These are phyloP conservation scores for Jaenimonas drosophilae DNA, from an alignment of 208 protist species.

Conservation along the genomic window DNA sequence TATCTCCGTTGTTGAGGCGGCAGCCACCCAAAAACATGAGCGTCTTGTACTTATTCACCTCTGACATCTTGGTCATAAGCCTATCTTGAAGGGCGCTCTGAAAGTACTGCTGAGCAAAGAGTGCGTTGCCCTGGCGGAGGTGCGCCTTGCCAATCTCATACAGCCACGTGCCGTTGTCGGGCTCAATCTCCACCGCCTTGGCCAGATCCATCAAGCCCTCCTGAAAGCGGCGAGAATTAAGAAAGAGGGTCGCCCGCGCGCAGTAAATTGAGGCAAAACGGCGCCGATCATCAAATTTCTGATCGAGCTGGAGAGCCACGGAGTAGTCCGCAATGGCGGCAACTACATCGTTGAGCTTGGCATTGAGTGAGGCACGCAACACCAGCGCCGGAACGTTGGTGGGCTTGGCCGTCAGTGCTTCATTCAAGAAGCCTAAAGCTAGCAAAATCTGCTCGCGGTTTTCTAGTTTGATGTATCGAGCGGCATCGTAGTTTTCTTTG, in stretches of 20 bases:
- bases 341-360: slow-evolving; percentile 15
- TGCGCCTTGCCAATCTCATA: slow-evolving; percentile 66
- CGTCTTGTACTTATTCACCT: slow-evolving; percentile 16
- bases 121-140: slow-evolving; percentile 16
- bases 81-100: slow-evolving; percentile 9
- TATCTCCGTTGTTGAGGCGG: slow-evolving; percentile 25
- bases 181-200: slow-evolving; percentile 53
- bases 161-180: slow-evolving; percentile 76
- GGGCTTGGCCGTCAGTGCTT: slow-evolving; percentile 32
- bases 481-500: slow-evolving; percentile 38
- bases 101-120: slow-evolving; percentile 11
- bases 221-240: slow-evolving; percentile 26
- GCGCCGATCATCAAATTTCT: slow-evolving; percentile 23
- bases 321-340: slow-evolving; percentile 51
- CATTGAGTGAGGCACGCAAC: slow-evolving; percentile 27
- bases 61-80: slow-evolving; percentile 1
- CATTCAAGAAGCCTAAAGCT: slow-evolving; percentile 25
- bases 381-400: slow-evolving; percentile 36
- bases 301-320: slow-evolving; percentile 39
- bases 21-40: slow-evolving; percentile 34
- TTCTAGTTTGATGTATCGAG: slow-evolving; percentile 24
- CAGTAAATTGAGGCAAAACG: slow-evolving; percentile 52
- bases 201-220: slow-evolving; percentile 63
- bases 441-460: slow-evolving; percentile 17
- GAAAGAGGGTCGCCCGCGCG: slow-evolving; percentile 33